Base-by-base conservation (phyloP, 768 basidiomycete genomes). In the Kwoniella heveanensis region DNA sequence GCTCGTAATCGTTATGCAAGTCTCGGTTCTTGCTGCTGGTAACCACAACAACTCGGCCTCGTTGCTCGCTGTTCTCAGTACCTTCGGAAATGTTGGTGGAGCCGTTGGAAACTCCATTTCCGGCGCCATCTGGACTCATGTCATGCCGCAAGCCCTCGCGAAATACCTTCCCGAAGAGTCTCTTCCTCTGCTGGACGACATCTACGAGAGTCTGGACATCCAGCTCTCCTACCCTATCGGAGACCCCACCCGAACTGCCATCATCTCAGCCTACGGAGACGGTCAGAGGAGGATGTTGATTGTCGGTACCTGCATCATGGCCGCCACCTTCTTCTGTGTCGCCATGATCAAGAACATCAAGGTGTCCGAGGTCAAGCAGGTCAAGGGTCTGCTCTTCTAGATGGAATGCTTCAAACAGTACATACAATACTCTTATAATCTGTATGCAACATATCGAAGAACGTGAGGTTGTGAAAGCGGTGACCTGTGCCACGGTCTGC, bases 41-140 rank as follows among this genome's bases (percentile, higher is more conserved):
- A 65, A 29, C 48, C 69, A 60, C 54, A 73, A 73, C 54, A 64
- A 73, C 39, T 62, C 71, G 1, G 71, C 71, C 12, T 68, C 65
- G 21, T 26, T 63, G 12, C 64, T 71, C 48, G 58, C 57, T 25
- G n/a, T 79, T 58, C 64, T 69, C 32, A 51, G 53, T 71, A 60
- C 72, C 66, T 39, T 74, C 65, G 74, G 74, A 2, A 57, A 60
- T 27, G 37, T 66, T 30, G 74, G 71, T 30, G 54, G 63, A 7
- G 64, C 75, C 1, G 30, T 80, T 47, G 77, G 77, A 9, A 69
- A 65, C 61, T 64, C 67, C 44, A 71, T 79, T 59, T 69, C 77
- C 10, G 79, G 72, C 13, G 78, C 74, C 0, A 75, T 80, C 56
- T 79, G 78, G 78, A 79, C 79, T 21, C 53, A 72, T 37, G 67